Percentiles rank a stretch among this genome's conserved stretches.
Conservation (phyloP, 495 filamentous ascomycete species). For the Aspergillus hancockii region DNA sequence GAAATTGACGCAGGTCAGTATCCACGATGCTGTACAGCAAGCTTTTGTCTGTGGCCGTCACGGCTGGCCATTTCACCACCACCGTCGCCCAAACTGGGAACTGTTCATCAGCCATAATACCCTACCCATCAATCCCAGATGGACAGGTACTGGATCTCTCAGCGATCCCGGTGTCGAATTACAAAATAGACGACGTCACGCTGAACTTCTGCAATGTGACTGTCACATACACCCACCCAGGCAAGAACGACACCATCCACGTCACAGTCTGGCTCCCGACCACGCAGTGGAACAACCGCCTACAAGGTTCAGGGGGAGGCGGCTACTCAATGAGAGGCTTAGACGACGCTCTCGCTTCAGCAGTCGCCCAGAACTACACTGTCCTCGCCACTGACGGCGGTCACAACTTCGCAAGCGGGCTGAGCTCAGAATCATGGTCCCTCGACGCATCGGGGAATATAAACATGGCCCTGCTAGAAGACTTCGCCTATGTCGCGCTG, state of each 20-base stretch:
- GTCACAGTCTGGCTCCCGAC: constrained; percentile 39
- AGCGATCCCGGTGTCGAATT: neutral
- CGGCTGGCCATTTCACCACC: neutral
- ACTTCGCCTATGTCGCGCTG: constrained; percentile 42
- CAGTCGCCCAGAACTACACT: constrained; percentile 35
- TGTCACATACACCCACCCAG: constrained; percentile 45
- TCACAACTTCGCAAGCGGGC: constrained; percentile 5
- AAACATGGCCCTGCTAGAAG: constrained; percentile 36
- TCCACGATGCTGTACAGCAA: constrained; percentile 1
- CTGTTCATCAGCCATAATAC: constrained; percentile 9
- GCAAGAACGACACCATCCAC: constrained; percentile 35
- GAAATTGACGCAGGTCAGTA: too few relatives aligned
- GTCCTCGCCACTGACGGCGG: constrained; percentile 47
- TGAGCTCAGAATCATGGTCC: constrained; percentile 31
- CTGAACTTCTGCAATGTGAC: constrained; percentile 49
- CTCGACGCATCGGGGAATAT: constrained; percentile 38
- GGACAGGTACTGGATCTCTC: constrained; percentile 7
- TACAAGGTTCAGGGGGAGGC: constrained; percentile 44
- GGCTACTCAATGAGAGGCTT: constrained; percentile 35
- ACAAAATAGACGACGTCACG: neutral
- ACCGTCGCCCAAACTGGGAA: neutral
- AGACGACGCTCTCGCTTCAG: constrained; percentile 23
- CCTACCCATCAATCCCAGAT: constrained; percentile 3
- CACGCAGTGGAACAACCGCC: constrained; percentile 38
- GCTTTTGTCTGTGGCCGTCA: neutral